Evolutionary conservation across 176 grass and related monocot genomes (phyloP).

Genomic region (Elymus sibiricus): DNA sequence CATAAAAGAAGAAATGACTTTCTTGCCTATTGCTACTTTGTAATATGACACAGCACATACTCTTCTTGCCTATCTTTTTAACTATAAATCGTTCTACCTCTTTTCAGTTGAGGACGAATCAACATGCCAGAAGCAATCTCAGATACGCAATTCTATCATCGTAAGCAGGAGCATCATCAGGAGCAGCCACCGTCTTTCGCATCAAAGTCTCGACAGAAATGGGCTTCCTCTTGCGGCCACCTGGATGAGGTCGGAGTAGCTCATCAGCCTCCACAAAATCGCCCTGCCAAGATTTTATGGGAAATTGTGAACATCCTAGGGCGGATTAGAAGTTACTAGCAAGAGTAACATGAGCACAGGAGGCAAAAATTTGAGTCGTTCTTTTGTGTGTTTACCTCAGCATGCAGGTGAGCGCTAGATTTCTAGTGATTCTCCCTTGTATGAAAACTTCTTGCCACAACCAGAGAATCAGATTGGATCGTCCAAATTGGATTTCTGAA

Average conservation of each 20-base stretch:
- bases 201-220: slow-evolving; percentile 30
- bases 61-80: no score
- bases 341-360: background rate
- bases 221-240: background rate
- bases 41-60: no score
- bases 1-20: no score
- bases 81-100: background rate
- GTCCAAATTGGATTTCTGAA: no score
- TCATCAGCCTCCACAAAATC: background rate
- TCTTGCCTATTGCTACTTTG: no score
- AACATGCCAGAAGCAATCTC: slow-evolving; percentile 44
- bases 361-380: no score
- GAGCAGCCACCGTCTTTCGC: slow-evolving; percentile 38
- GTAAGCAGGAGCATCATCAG: slow-evolving; percentile 31
- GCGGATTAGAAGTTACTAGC: background rate
- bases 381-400: no score
- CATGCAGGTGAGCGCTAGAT: no score
- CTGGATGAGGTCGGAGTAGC: background rate
- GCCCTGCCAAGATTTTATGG: background rate
- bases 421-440: no score
- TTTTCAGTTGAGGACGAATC: background rate
- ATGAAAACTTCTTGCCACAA: slow-evolving; percentile 51
- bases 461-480: background rate
- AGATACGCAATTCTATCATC: slow-evolving; percentile 31
- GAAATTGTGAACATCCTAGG: no score